phyloP scores from a whole-genome alignment of 345 rosid species.

The Dovyalis caffra region DNA sequence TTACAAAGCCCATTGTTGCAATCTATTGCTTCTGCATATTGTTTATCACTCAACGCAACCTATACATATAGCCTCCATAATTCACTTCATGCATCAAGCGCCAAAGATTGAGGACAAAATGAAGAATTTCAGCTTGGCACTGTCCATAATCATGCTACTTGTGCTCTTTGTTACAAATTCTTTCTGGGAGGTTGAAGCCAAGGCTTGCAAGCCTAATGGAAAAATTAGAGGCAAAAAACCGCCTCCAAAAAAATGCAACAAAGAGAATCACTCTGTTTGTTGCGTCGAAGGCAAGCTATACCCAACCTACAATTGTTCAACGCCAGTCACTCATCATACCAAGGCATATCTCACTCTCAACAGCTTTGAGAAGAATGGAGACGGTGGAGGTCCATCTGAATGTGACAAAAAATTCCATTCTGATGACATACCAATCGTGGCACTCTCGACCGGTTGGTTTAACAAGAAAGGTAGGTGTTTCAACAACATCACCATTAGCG shows the following conservation, averaged over 20 bases:
- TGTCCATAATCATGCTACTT: neutral
- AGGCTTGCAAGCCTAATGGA: slow-evolving; percentile 30
- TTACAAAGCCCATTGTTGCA: neutral
- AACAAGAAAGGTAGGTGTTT: slow-evolving; percentile 19
- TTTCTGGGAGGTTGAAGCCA: slow-evolving; percentile 5
- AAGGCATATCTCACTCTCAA: slow-evolving; percentile 30
- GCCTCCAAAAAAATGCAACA: slow-evolving; percentile 32
- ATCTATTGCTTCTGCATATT: neutral
- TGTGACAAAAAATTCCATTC: slow-evolving; percentile 20
- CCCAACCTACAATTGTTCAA: slow-evolving; percentile 22
- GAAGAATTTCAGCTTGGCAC: neutral
- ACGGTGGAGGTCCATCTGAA: slow-evolving; percentile 27
- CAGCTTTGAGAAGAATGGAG: slow-evolving; percentile 18
- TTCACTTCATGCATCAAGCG: neutral
- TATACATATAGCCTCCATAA: neutral
- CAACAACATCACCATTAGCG: slow-evolving; percentile 17
- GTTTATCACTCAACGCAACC: neutral
- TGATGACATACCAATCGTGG: slow-evolving; percentile 20
- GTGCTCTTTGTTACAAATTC: neutral
- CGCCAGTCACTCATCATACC: slow-evolving; percentile 12
- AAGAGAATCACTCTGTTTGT: slow-evolving; percentile 28
- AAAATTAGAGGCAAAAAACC: slow-evolving; percentile 28
- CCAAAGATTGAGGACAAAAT: neutral
- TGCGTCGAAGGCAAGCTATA: slow-evolving; percentile 30
- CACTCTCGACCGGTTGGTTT: slow-evolving; percentile 37